Conservation (phyloP, 1,284 basidiomycete species). For the Ustilago sp. region DNA sequence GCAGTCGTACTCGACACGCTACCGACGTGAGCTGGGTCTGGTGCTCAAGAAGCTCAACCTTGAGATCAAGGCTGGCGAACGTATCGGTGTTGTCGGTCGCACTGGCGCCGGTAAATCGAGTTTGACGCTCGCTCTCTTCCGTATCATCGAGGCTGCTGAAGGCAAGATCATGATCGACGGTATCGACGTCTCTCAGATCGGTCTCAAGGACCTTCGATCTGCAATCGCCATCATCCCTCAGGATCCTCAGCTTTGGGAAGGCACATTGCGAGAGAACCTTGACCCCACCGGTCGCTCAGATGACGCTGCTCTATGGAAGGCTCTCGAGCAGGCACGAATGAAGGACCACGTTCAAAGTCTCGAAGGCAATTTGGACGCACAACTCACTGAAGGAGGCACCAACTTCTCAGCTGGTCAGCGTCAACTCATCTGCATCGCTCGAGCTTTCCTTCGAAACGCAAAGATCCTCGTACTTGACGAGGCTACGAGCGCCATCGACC, state of each 20-base stretch:
- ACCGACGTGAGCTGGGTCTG: constrained; percentile 83
- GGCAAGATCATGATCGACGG: constrained; percentile 87
- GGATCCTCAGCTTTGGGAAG: constrained; percentile 83
- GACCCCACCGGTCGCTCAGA: constrained; percentile 81
- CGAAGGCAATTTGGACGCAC: constrained; percentile 80
- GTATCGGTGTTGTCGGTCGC: constrained; percentile 77
- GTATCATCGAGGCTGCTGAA: constrained; percentile 76
- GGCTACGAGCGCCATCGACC: constrained; percentile 77
- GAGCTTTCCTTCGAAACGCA: constrained; percentile 72
- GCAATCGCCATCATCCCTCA: constrained; percentile 85
- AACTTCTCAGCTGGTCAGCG: constrained; percentile 87
- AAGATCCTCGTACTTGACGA: constrained; percentile 92
- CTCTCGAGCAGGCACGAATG: constrained; percentile 79
- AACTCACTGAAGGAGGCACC: constrained; percentile 80
- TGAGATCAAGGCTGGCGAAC: constrained; percentile 77
- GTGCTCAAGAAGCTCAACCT: constrained; percentile 81
- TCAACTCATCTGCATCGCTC: constrained; percentile 70
- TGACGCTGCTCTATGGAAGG: constrained; percentile 81
- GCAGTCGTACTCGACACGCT: constrained; percentile 82
- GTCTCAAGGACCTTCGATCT: constrained; percentile 77
- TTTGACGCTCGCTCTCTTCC: constrained; percentile 73
- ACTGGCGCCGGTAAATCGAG: constrained; percentile 95
- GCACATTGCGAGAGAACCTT: constrained; percentile 84
- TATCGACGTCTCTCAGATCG: constrained; percentile 84
- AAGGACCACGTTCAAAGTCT: constrained; percentile 80